Conservation (phyloP, 73 alveolate genomes). For the Paramecium primaurelia region DNA sequence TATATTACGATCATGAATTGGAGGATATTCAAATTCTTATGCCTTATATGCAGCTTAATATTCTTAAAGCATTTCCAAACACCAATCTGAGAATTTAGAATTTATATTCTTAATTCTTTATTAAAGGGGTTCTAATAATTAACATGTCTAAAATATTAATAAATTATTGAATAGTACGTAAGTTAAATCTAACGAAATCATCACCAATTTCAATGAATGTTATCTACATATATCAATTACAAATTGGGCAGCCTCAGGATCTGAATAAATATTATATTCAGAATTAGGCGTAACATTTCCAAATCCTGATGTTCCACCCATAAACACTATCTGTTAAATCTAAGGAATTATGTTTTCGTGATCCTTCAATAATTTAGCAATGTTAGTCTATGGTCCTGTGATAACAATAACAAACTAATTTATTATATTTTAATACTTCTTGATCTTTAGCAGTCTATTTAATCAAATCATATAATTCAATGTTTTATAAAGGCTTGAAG, state of each 20-base stretch:
- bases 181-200: slow-evolving; percentile 20
- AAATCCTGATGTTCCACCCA: slow-evolving; percentile 45
- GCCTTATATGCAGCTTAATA: slow-evolving; percentile 14
- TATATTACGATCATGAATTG: slow-evolving; percentile 35
- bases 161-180: neutral
- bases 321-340: neutral
- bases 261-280: slow-evolving; percentile 17
- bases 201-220: neutral
- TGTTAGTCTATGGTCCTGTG: neutral
- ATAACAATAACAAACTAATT: neutral
- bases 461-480: neutral
- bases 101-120: neutral
- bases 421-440: neutral
- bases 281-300: slow-evolving; percentile 32
- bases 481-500: neutral
- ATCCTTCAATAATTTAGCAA: neutral
- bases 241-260: slow-evolving; percentile 25
- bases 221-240: neutral
- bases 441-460: neutral
- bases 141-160: neutral
- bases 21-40: slow-evolving; percentile 27
- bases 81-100: slow-evolving; percentile 30
- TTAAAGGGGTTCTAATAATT: neutral
- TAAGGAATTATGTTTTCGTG: slow-evolving; percentile 9
- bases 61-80: neutral